Base-by-base conservation (phyloP, 2,329 filamentous ascomycete genomes). In the Plectosphaerella sp. region DNA sequence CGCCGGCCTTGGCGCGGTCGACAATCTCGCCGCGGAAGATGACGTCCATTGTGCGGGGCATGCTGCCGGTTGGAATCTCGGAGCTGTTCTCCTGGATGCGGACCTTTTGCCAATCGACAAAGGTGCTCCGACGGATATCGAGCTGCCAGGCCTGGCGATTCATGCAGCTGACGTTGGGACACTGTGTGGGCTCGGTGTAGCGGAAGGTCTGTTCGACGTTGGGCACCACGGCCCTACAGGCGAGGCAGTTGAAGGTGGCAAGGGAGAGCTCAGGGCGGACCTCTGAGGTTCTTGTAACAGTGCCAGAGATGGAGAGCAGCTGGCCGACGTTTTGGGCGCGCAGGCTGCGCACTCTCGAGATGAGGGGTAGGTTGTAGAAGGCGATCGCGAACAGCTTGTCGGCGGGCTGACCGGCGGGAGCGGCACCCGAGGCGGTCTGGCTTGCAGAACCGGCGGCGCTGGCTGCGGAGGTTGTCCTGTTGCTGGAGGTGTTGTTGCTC, bases 81-180 rank as follows among this genome's bases (percentile, higher is more conserved):
- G 93, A 93, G 60, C 91, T 96, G 74, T 97, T 99, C 71, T 99
- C 94, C 71, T 99, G 94, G 56, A 97, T 91, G 57, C 95, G 89
- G 22, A 97, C 91, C 69, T 97, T 97, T 67, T 99, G 94, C 94
- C 94, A 99, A 72, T 99, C 94, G 56, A 99, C 89, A 67, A 99
- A 99, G 0, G 92, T 97, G 69, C 92, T 97, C 69, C 96, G 93
- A 43, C 91, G 82, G 63, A 99, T 97, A 62, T 99, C 93, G n/a
- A 99, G 74, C 59, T 91, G 86, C 94, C 94, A 99, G n/a, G 89
- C 91, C 53, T 87, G 76, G 24, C 94, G 86, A 72, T 99, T 99
- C 62, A 86, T 86, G 67, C 94, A 99, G 7, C 82, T 88, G 24
- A 76, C 68, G 65, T 97, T 97, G 10, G 94, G 93, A 61, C 94